Evolutionary conservation across 495 filamentous ascomycete species (phyloP), one percentile per base, ranked within the genome.

Genomic region (Trichoderma reesei): DNA sequence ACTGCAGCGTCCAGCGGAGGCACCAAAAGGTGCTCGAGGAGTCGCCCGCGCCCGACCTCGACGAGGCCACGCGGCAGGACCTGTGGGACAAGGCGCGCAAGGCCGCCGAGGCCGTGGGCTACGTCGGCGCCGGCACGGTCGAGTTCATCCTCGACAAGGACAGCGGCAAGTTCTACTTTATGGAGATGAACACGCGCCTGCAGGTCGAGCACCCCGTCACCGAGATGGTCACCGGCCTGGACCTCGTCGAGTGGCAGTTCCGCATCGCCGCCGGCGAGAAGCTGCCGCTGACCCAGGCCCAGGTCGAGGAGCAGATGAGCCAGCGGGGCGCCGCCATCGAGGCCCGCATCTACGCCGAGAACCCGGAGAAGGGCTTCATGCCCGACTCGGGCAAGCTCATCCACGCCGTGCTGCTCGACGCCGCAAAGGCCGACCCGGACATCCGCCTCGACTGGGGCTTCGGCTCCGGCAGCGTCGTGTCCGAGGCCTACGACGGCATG

Each of bases 101-200:
- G 11, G 95, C 94, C 14, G 94, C 94, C 1, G 74, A 91, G 54
- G 93, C 94, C 2, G 95, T 98, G 14, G 90, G 90, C 14, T 99
- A 99, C 69, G 90, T 95, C 69, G 95, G 94, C 26, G 94, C 94
- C 26, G 94, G 94, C 3, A 99, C 94, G 0, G 94, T 99, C 6
- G 94, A 99, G 72, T 98, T 97, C 73, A 99, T 99, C 65, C 92
- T 99, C 64, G 95, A 99, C 78, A 95, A 94, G 69, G 95, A 97
- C 65, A 88, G 87, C 0, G 90, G 88, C 8, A 82, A 92, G 54
- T 98, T 98, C 75, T 99, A 90, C 79, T 99, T 99, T 76, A 98
- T 98, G 94, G 94, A 98, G 76, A 98, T 98, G 94, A 98, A 98
- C 76, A 97, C 94, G 0, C 83, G 94, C 61, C 80, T 98, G 9